Percentiles rank a stretch among this genome's conserved stretches.
phyloP scores from a whole-genome alignment of 2,329 filamentous ascomycete species.

The Aureobasidium sp. region DNA sequence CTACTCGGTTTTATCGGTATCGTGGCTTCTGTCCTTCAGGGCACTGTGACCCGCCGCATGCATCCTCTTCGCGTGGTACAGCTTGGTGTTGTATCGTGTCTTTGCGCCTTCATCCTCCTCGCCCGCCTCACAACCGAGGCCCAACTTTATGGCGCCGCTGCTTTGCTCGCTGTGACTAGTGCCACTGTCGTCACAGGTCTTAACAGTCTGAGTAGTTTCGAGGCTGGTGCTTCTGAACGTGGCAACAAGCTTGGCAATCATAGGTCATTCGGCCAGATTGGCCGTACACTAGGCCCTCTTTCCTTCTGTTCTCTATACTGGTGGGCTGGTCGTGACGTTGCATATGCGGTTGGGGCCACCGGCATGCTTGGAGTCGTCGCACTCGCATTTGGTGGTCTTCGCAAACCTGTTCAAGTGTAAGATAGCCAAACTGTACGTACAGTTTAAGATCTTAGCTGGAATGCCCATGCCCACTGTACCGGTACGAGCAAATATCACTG shows the following conservation, averaged over 20 bases:
- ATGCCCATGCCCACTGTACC: neutral
- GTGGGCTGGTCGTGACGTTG: constrained; percentile 88
- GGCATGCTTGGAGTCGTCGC: constrained; percentile 70
- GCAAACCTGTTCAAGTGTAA: constrained; percentile 45
- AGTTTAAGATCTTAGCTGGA: neutral
- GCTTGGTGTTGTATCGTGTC: constrained; percentile 69
- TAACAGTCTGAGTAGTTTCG: constrained; percentile 86
- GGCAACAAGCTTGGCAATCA: constrained; percentile 82
- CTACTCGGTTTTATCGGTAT: constrained; percentile 88
- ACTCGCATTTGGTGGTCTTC: constrained; percentile 65
- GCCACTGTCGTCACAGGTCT: constrained; percentile 92
- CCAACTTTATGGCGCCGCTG: constrained; percentile 73
- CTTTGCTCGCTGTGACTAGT: constrained; percentile 78
- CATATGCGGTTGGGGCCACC: constrained; percentile 72
- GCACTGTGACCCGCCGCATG: constrained; percentile 78
- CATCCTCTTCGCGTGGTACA: constrained; percentile 75
- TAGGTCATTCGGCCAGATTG: constrained; percentile 74
- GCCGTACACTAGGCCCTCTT: constrained; percentile 77
- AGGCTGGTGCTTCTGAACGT: constrained; percentile 71
- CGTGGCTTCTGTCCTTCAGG: constrained; percentile 85
- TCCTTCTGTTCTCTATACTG: constrained; percentile 94
- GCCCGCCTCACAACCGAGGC: constrained; percentile 59
- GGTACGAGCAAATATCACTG: neutral
- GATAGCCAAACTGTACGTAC: neutral
- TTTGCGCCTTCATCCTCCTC: constrained; percentile 73